phyloP scores from a whole-genome alignment of 163 green algal species.

The Chlamydomonas reinhardtii region DNA sequence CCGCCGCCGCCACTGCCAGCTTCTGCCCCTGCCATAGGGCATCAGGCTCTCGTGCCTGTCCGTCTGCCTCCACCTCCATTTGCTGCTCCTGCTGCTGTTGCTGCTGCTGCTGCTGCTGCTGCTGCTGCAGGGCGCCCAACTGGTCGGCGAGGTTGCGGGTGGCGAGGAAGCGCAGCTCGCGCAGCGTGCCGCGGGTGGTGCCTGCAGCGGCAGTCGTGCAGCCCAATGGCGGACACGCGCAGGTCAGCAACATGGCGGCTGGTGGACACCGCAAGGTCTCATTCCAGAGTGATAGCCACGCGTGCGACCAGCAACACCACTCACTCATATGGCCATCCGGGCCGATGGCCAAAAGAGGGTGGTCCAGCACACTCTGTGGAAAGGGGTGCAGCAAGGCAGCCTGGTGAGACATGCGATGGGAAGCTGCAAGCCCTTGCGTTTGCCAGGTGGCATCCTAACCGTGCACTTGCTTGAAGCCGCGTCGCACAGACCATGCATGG shows the following conservation, averaged over 20 bases:
- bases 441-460: too few relatives aligned
- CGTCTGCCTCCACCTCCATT: neutral
- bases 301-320: too few relatives aligned
- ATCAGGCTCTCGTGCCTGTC: neutral
- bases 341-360: conserved; percentile 6
- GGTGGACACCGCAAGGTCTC: too few relatives aligned
- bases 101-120: neutral
- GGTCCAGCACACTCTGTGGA: neutral
- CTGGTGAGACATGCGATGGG: neutral
- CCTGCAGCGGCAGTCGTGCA: too few relatives aligned
- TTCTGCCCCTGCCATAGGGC: neutral
- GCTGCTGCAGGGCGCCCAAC: conserved; percentile 9
- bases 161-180: conserved; percentile 30
- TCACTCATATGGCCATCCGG: neutral
- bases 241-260: too few relatives aligned
- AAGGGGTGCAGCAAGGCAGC: too few relatives aligned
- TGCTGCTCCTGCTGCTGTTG: neutral
- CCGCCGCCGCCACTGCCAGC: neutral
- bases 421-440: too few relatives aligned
- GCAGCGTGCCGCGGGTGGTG: conserved; percentile 8
- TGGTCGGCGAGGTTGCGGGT: conserved; percentile 47
- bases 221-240: neutral
- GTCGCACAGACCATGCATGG: too few relatives aligned
- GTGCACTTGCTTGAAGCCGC: too few relatives aligned
- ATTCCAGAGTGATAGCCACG: neutral